Evolutionary conservation across 1,284 basidiomycete genomes (phyloP), one percentile per base, ranked within the genome.

Genomic region (Rhodotorula sp.): DNA sequence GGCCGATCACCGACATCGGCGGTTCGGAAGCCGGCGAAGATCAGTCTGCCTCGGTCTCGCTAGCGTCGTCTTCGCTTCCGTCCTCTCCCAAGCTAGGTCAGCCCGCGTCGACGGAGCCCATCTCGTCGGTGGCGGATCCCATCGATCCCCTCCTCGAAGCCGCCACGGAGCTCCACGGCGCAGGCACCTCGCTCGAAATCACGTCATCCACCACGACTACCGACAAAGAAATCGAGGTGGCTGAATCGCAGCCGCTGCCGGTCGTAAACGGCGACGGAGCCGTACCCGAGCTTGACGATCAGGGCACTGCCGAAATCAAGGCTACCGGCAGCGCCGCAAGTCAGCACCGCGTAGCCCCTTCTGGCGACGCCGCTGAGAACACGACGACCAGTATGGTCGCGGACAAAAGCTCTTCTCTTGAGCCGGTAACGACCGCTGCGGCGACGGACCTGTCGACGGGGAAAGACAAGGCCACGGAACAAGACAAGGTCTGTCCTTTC

Each of bases 1-100:
- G 65, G 65, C 60, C 64, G 10, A 23, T 49, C 23, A 65, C 34
- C 10, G 64, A 61, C 7, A 15, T 60, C 29, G 58, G n/a, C 1
- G 14, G 21, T 3, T 46, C 59, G 21, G 65, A 67, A 7, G 43
- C 29, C 16, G 52, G 48, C 26, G 48, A 21, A 20, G 3, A 14
- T 23, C 15, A 31, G 7, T 43, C 59, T 14, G 10, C 39, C 12
- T 21, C 34, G 39, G 18, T 51, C 49, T 20, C 47, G n/a, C 26
- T 46, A n/a, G 18, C n/a, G 43, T 43, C 54, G 18, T 16, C 43
- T 31, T 43, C n/a, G 7, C 14, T 31, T 29, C 26, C 63, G 39
- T 23, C 15, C 5, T 26, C 56, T 5, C 26, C 20, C 6, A 43
- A 56, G 23, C 21, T 10, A 8, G 56, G 0, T 1, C 5, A 34